These are phyloP conservation scores for Heliocybe sulcata DNA, from an alignment of 1,284 basidiomycete species.

Conservation along the genomic window DNA sequence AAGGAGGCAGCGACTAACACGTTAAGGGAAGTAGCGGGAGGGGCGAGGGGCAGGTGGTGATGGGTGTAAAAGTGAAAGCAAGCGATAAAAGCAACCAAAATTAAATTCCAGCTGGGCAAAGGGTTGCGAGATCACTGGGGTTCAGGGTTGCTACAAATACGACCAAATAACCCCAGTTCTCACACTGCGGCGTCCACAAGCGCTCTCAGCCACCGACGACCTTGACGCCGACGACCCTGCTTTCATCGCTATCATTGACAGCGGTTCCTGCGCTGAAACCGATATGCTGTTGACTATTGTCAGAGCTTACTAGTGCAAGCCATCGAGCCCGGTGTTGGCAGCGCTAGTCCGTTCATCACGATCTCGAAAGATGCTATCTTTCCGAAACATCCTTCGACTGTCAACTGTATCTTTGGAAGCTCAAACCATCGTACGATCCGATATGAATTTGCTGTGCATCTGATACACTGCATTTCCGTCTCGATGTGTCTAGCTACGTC, in stretches of 20 bases:
- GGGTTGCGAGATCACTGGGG: conserved; percentile 9
- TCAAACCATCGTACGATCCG: background rate
- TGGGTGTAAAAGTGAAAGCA: conserved; percentile 35
- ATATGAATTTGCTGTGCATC: background rate
- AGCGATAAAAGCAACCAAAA: conserved; percentile 36
- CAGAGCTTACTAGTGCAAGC: background rate
- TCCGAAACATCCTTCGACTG: background rate
- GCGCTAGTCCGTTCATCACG: background rate
- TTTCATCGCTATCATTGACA: background rate
- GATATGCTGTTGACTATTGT: background rate
- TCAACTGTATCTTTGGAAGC: background rate
- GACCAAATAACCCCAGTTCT: background rate
- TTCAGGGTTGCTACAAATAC: background rate
- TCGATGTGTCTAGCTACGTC: background rate
- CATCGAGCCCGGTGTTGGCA: too few relatives aligned
- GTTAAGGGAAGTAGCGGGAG: conserved; percentile 26
- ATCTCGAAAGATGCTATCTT: background rate
- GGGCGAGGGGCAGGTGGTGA: conserved; percentile 27
- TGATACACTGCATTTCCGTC: background rate
- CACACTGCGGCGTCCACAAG: background rate
- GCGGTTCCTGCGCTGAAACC: background rate
- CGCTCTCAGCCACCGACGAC: background rate
- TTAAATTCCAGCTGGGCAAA: conserved; percentile 28
- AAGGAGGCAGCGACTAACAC: conserved; percentile 19
- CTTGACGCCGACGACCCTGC: background rate